Percentiles rank a stretch among this genome's conserved stretches.
Conservation (phyloP, 345 rosid species). For the Citrus sinensis region DNA sequence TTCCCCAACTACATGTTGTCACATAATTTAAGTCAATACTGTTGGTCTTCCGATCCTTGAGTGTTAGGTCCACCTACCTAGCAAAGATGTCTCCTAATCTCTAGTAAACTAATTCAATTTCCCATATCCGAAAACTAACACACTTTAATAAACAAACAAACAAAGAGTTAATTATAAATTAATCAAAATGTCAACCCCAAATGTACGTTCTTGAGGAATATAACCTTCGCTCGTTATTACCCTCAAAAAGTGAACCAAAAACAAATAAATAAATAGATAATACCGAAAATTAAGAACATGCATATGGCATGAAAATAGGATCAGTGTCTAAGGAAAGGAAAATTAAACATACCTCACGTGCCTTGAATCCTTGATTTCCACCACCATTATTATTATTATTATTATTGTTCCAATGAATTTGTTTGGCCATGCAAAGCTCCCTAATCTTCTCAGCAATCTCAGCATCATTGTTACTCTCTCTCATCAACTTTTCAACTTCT, state of each 20-base stretch:
- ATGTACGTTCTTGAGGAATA: neutral
- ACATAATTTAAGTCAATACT: neutral
- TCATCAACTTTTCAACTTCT: constrained; percentile 63
- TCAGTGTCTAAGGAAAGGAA: no score
- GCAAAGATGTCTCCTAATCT: neutral
- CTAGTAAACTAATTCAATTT: no score
- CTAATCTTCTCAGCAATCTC: constrained; percentile 70
- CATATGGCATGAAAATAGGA: no score
- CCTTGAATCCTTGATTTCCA: constrained; percentile 29
- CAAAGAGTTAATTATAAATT: neutral
- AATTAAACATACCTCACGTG: constrained; percentile 44
- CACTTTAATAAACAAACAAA: neutral
- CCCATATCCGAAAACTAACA: neutral
- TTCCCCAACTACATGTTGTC: neutral
- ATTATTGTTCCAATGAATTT: constrained; percentile 29
- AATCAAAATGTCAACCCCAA: neutral
- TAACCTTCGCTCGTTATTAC: neutral
- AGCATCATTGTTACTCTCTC: constrained; percentile 50
- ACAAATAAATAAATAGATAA: no score
- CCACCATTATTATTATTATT: no score
- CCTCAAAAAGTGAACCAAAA: no score
- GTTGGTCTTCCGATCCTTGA: neutral
- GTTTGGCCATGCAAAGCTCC: constrained; percentile 45
- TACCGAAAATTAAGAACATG: no score
- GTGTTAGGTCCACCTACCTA: constrained; percentile 5